These are phyloP conservation scores for Athelia psychrophila DNA, from an alignment of 1,284 basidiomycete species.

Conservation along the genomic window DNA sequence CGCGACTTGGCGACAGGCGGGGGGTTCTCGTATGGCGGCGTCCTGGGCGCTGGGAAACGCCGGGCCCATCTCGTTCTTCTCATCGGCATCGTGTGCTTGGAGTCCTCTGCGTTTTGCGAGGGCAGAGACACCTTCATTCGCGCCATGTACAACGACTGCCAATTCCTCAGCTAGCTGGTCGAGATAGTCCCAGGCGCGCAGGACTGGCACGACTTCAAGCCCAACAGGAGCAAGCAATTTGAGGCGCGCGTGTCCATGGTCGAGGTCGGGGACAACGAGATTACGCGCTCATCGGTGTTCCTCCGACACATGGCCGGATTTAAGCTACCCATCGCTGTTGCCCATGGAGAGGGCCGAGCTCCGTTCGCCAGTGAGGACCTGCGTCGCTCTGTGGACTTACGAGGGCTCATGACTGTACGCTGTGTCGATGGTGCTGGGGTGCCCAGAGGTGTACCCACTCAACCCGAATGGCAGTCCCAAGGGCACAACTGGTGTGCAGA, in stretches of 20 bases:
- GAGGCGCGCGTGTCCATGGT: slow-evolving; percentile 87
- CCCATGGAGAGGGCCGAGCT: slow-evolving; percentile 93
- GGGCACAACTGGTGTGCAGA: slow-evolving; percentile 89
- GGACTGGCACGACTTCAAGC: slow-evolving; percentile 90
- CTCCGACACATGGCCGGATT: slow-evolving; percentile 87
- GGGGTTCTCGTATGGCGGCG: slow-evolving; percentile 98
- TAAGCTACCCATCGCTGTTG: slow-evolving; percentile 88
- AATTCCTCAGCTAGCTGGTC: slow-evolving; percentile 89
- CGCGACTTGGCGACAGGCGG: slow-evolving; percentile 93
- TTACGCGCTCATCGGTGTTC: slow-evolving; percentile 74
- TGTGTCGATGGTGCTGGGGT: slow-evolving; percentile 73
- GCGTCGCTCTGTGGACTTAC: slow-evolving; percentile 38
- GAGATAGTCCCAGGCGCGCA: slow-evolving; percentile 87
- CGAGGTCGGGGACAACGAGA: slow-evolving; percentile 61
- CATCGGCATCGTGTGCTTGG: slow-evolving; percentile 67
- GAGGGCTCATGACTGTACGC: slow-evolving; percentile 65
- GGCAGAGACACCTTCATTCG: slow-evolving; percentile 84
- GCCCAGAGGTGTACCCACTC: slow-evolving; percentile 78
- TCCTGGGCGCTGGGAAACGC: slow-evolving; percentile 95
- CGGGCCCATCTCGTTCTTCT: slow-evolving; percentile 95
- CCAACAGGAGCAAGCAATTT: slow-evolving; percentile 87
- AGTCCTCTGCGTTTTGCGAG: slow-evolving; percentile 84
- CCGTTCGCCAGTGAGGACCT: slow-evolving; percentile 54
- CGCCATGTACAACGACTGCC: slow-evolving; percentile 98
- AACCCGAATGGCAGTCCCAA: slow-evolving; percentile 94